Percentiles rank a stretch among this genome's conserved stretches.
Evolutionary conservation across 2,329 filamentous ascomycete species (phyloP).

Genomic region (Ophiostoma sp.): DNA sequence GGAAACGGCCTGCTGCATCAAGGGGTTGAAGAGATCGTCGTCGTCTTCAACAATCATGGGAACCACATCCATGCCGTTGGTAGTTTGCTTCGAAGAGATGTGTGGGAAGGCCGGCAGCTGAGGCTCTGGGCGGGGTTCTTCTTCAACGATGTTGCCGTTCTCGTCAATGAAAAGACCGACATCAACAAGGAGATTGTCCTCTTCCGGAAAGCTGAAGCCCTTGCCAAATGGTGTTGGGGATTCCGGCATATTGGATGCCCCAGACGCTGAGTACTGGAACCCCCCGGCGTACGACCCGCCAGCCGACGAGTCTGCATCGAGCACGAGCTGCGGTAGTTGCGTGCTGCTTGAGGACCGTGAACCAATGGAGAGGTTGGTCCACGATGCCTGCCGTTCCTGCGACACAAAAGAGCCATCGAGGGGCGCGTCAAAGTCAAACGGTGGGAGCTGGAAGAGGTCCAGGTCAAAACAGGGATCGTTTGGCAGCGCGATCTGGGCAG

Average conservation of each 20-base stretch:
- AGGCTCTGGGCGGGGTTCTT: conserved; percentile 24
- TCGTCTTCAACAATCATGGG: conserved; percentile 23
- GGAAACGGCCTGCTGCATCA: neutral
- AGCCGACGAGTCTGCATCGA: conserved; percentile 32
- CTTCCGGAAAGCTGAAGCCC: conserved; percentile 38
- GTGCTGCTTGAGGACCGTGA: conserved; percentile 33
- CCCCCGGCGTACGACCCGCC: conserved; percentile 21
- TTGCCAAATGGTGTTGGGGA: conserved; percentile 25
- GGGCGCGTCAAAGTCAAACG: conserved; percentile 44
- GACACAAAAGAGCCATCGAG: conserved; percentile 31
- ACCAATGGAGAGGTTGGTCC: conserved; percentile 24
- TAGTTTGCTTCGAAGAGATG: neutral
- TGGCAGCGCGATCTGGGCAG: conserved; percentile 66
- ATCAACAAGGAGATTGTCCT: conserved; percentile 38
- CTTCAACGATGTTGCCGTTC: conserved; percentile 26
- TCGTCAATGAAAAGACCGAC: conserved; percentile 33
- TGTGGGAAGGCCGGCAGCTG: conserved; percentile 24
- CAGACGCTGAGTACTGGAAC: conserved; percentile 23
- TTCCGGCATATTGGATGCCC: conserved; percentile 21
- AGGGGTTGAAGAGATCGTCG: conserved; percentile 15
- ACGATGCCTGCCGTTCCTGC: conserved; percentile 24
- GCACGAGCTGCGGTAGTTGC: conserved; percentile 42
- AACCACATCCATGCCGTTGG: neutral
- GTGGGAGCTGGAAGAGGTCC: conserved; percentile 44
- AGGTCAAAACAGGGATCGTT: conserved; percentile 80